Evolutionary conservation across 148 eudicot species (phyloP), one percentile per base, ranked within the genome.

Genomic region (Polygonum aviculare): DNA sequence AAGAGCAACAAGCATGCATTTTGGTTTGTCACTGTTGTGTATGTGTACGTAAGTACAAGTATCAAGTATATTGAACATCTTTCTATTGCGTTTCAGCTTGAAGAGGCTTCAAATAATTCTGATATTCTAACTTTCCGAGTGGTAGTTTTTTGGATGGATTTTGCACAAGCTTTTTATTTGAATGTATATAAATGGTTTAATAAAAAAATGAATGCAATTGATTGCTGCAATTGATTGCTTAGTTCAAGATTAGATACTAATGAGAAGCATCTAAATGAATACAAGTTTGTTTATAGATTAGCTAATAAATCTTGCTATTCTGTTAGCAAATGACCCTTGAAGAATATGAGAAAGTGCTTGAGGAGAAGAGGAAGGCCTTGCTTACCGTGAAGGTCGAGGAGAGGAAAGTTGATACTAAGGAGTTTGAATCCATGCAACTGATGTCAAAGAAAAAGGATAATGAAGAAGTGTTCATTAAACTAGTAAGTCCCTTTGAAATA

Each of bases 321-420:
- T 21, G 35, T 75, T 79, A 90, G 96, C 89, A 93, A 81, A 87
- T 89, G 90, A 93, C 96, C 0, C 89, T 93, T 38, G 93, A 87
- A 72, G 97, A 93, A 79, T 93, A 93, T 83, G 88, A 89, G 85
- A 93, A 87, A 76, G 84, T 90, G 15, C 87, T 85, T 4, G 96
- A 89, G 78, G 98, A 89, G 88, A 93, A 89, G 80, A 88, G 98
- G 82, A 89, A 89, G 78, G 93, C 90, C 22, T 78, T 93, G 81
- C 73, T 48, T 35, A 63, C 88, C 1, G 55, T 84, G 70, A 93
- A 87, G 76, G 78, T 83, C 18, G 90, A 86, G 80, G 95, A 87
- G 75, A 90, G 97, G 87, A 93, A 89, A 80, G 90, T 93, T 36
- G 81, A 81, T 67, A 44, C 79, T 47, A 91, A 90, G 79, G 95